Base-by-base conservation (phyloP, 176 grass and related monocot genomes). In the Oryza brachyantha region DNA sequence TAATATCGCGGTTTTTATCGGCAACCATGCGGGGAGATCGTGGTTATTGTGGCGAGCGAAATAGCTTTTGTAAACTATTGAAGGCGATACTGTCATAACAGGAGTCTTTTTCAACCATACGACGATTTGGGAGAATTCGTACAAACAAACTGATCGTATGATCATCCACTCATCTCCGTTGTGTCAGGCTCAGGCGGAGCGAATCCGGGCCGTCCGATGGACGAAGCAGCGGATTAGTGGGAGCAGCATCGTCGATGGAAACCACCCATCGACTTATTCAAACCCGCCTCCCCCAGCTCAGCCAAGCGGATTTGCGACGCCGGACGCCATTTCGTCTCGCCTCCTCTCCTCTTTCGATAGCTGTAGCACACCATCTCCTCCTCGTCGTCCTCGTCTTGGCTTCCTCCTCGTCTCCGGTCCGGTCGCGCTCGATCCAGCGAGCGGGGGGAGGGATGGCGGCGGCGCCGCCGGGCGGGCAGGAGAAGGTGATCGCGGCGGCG, bases 401-500 rank as follows among this genome's bases (percentile, higher is more conserved):
- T n/a, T 66, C 50, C 61, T 22, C 29, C 2, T 9, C 19, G 3
- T 16, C 50, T n/a, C n/a, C n/a, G n/a, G 60, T 74, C 16, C 34
- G n/a, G n/a, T 63, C 61, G 75, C n/a, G n/a, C 34, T 63, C 61
- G 72, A 84, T 72, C 83, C 46, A 54, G 13, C 75, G 45, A 28
- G 21, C 17, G 25, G 31, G 37, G 35, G 5, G 22, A 76, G 35
- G 5, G 22, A 76, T 79, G 87, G 86, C 80, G 73, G 84, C 90
- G 72, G 29, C 61, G 79, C 64, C 84, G 81, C 87, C 92, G 62
- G 96, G 88, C 72, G 90, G 88, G 28, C 90, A 90, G 69, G 96
- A 94, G 65, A 99, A 95, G 84, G 92, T 99, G 64, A 94, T 94
- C 22, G 81, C 93, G 31, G 77, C 90, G 31, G 88, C 92, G 60